phyloP scores from a whole-genome alignment of 352 stramenopile species.

The Aphanomyces invadans region DNA sequence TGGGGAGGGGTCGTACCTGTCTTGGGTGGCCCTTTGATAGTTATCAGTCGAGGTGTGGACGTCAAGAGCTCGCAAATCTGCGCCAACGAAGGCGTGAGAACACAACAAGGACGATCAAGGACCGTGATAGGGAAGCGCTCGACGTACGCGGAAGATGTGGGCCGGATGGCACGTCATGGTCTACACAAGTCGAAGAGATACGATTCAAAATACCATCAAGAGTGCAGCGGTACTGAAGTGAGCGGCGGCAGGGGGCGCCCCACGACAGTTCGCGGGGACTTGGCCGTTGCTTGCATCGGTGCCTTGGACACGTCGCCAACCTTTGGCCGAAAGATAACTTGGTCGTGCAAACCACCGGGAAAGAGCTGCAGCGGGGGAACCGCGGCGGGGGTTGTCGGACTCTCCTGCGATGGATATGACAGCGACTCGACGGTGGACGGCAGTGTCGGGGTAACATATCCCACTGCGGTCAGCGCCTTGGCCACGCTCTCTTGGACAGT shows the following conservation, averaged over 20 bases:
- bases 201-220: no score
- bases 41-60: constrained; percentile 8
- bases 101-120: no score
- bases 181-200: neutral
- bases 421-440: neutral
- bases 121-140: no score
- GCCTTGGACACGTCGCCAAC: neutral
- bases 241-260: neutral
- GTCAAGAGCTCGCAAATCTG: constrained; percentile 16
- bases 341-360: neutral
- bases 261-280: neutral
- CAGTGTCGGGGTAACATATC: neutral
- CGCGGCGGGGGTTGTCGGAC: neutral
- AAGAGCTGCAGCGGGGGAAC: neutral
- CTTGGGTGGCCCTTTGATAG: neutral
- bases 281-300: neutral
- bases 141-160: neutral
- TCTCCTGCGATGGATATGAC: neutral
- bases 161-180: neutral
- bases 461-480: neutral
- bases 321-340: neutral
- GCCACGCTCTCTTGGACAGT: neutral
- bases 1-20: neutral
- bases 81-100: no score
- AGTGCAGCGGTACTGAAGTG: no score